Base-by-base conservation (phyloP, 78 protist genomes). In the Tieghemostelium lacteum region DNA sequence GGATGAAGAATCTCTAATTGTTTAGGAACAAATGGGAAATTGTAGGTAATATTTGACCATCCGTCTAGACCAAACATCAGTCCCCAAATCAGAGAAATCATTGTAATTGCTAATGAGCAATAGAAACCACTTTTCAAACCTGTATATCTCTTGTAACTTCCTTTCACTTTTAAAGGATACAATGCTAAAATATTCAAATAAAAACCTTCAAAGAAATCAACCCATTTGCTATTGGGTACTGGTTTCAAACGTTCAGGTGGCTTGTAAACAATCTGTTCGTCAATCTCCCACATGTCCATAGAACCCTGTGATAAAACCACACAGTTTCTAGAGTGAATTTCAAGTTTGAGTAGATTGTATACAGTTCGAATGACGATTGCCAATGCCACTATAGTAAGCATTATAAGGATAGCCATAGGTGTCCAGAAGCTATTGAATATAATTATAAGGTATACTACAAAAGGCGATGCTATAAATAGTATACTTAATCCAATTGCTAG, bases 351-450 rank as follows among this genome's bases (percentile, higher is more conserved):
- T 20, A 77, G 50, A 65, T 77, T 77, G 55, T 42, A 67, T 1
- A 42, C 14, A 0, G 75, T 67, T 42, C 75, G 22, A 10, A 67
- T 12, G 22, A 67, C 14, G 4, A 67, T 67, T 0, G 37, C 54
- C 12, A 67, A 31, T 5, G 61, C 26, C 0, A 67, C 42, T 2
- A 57, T 66, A 6, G 76, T 76, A 28, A 78, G 29, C 0, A 58
- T 28, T 5, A 64, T 39, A 8, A 66, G 12, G 14, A 78, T 78
- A 5, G 57, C 49, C 50, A 66, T 78, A 0, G 88, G 88, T 37
- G 88, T 78, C 88, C 88, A 78, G 54, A 65, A 78, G 12, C 61
- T 31, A 2, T 75, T 66, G 31, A 78, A 78, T 22, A 78, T 58
- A 1, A 40, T 37, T 29, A 78, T 66, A 22, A 78, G 28, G 40